phyloP scores from a whole-genome alignment of 2,329 filamentous ascomycete genomes.

The Waltergamsia citrina region DNA sequence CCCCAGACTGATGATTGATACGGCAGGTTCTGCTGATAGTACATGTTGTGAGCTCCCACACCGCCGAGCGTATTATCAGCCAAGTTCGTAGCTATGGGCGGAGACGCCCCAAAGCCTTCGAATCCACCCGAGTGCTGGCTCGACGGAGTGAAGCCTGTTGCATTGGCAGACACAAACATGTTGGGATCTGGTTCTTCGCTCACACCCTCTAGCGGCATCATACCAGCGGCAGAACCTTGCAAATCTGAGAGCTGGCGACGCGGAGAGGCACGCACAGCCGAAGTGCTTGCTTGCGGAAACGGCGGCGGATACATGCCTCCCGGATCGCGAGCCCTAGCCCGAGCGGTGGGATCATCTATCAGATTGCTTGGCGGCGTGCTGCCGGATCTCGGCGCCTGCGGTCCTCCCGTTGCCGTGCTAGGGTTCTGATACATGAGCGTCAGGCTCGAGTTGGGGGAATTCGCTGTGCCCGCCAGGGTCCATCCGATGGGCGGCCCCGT shows the following conservation, averaged over 20 bases:
- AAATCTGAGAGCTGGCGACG: conserved; percentile 14
- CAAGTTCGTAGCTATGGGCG: conserved; percentile 29
- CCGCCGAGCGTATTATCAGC: conserved; percentile 17
- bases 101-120: conserved; percentile 32
- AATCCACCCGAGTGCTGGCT: conserved; percentile 32
- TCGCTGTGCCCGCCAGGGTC: conserved; percentile 80
- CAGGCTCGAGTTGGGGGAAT: conserved; percentile 75
- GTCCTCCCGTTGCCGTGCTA: conserved; percentile 4
- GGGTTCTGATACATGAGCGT: conserved; percentile 67
- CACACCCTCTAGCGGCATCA: conserved; percentile 18
- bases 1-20: conserved; percentile 20
- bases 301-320: conserved; percentile 36
- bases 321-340: conserved; percentile 42
- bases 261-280: conserved; percentile 35
- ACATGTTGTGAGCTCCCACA: conserved; percentile 11
- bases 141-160: conserved; percentile 24
- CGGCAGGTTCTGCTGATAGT: conserved; percentile 16
- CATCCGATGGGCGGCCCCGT: conserved; percentile 55
- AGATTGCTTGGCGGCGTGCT: conserved; percentile 46
- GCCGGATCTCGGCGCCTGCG: conserved; percentile 19
- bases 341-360: conserved; percentile 51
- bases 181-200: conserved; percentile 17
- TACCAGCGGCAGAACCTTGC: no score
- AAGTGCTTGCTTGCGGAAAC: conserved; percentile 38
- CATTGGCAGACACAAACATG: conserved; percentile 15